Base-by-base conservation (phyloP, 192 early-diverging fungal species). In the Dissophora ornata region DNA sequence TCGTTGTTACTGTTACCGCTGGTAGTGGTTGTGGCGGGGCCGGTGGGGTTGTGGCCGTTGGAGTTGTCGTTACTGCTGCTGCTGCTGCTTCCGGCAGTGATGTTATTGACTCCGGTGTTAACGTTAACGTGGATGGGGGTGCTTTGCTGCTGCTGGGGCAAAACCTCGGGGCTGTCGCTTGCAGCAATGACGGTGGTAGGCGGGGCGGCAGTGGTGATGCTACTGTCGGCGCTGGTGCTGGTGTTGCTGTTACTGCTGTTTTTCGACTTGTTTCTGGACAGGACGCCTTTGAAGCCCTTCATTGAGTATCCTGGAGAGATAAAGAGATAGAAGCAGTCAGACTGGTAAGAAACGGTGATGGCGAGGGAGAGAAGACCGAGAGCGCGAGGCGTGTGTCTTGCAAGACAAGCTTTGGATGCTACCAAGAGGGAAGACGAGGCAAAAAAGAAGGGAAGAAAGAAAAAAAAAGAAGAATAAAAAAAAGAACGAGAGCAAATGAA, bases 251-350 rank as follows among this genome's bases (percentile, higher is more conserved):
- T 68, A 44, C 22, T 52, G 49, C 11, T 66, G 53, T 56, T 71
- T 57, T 73, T 73, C 32, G 70, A 73, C 70, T 73, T 73, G 54
- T 57, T 73, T 57, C 70, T 62, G 19, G 61, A 49, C 62, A 73
- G 42, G 55, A 73, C 70, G 48, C 70, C 70, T 28, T 73, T 73
- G 62, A 73, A 59, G 62, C 70, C 53, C 70, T 73, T 73, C 70
- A 73, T 73, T 73, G 55, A 67, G 42, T 53, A 33, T 42, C 32
- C 29, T 57, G 42, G 30, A 42, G n/a, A n/a, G n/a, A n/a, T n/a
- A n/a, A n/a, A n/a, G n/a, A n/a, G n/a, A n/a, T n/a, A n/a, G n/a
- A n/a, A n/a, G n/a, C n/a, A n/a, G n/a, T n/a, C n/a, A n/a, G n/a
- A n/a, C n/a, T n/a, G n/a, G n/a, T n/a, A n/a, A n/a, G n/a, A n/a